Conservation (phyloP, 306 rosid species). For the Sindora glabra region DNA sequence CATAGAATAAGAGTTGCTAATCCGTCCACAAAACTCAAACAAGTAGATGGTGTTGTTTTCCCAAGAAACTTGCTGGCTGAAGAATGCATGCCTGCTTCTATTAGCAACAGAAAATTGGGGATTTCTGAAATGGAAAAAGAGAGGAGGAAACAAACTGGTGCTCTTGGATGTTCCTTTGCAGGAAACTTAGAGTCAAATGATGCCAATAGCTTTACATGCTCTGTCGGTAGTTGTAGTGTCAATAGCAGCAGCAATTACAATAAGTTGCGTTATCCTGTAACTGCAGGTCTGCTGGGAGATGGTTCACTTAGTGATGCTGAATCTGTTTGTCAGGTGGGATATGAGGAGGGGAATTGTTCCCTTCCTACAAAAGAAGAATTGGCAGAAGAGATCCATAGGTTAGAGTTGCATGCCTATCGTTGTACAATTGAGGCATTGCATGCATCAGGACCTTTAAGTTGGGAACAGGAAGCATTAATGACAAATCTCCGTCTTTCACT, state of each 20-base stretch:
- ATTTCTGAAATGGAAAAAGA: slow-evolving; percentile 30
- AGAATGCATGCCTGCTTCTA: slow-evolving; percentile 46
- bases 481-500: slow-evolving; percentile 82
- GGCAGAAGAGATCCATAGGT: slow-evolving; percentile 48
- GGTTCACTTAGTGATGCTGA: slow-evolving; percentile 56
- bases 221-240: slow-evolving; percentile 85
- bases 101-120: slow-evolving; percentile 32
- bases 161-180: slow-evolving; percentile 29
- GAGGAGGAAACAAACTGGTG: slow-evolving; percentile 24
- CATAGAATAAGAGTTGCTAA: slow-evolving; percentile 14
- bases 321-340: slow-evolving; percentile 39
- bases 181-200: slow-evolving; percentile 37
- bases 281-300: slow-evolving; percentile 49
- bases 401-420: slow-evolving; percentile 69
- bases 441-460: slow-evolving; percentile 85
- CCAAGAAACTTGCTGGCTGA: slow-evolving; percentile 50
- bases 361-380: slow-evolving; percentile 29
- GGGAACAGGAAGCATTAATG: slow-evolving; percentile 78
- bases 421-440: slow-evolving; percentile 54
- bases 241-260: slow-evolving; percentile 30
- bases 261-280: slow-evolving; percentile 23
- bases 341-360: slow-evolving; percentile 31
- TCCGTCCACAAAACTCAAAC: slow-evolving; percentile 25
- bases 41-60: slow-evolving; percentile 76
- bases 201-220: slow-evolving; percentile 47